These are phyloP conservation scores for Physcomitrium patens DNA, from an alignment of 225 moss, liverwort and hornwort species.

Conservation along the genomic window DNA sequence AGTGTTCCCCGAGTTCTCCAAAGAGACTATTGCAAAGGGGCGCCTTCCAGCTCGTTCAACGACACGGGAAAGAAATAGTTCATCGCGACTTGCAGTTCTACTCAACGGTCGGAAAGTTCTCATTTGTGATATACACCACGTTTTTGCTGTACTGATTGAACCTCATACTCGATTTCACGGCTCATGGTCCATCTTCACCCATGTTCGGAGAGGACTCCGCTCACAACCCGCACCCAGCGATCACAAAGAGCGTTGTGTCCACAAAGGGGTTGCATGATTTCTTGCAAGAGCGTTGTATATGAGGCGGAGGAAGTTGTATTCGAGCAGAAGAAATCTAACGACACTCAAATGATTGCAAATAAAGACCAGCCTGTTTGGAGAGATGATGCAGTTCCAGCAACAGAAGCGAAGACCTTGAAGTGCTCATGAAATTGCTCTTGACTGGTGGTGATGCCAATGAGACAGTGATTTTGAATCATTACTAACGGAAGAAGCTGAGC, in stretches of 20 bases:
- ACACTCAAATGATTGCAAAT: constrained; percentile 51
- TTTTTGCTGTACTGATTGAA: constrained; percentile 62
- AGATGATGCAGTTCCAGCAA: constrained; percentile 59
- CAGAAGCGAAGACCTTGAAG: constrained; percentile 54
- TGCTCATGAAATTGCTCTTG: constrained; percentile 55
- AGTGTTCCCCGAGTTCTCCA: too few species aligned
- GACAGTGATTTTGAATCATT: constrained; percentile 76
- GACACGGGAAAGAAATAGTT: too few species aligned
- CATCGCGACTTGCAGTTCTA: constrained; percentile 54
- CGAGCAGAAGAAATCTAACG: constrained; percentile 58
- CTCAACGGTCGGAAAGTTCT: constrained; percentile 58
- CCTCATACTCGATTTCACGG: constrained; percentile 35
- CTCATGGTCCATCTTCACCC: constrained; percentile 19
- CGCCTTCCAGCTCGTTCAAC: too few species aligned
- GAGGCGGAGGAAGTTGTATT: constrained; percentile 56
- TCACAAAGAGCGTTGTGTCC: neutral
- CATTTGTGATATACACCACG: constrained; percentile 63
- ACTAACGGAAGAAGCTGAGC: constrained; percentile 58
- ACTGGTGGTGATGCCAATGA: constrained; percentile 40
- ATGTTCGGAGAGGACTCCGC: constrained; percentile 37
- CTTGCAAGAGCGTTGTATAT: constrained; percentile 33
- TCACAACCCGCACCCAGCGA: neutral
- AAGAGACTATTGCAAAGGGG: too few species aligned
- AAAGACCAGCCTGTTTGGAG: constrained; percentile 48
- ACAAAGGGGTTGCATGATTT: constrained; percentile 4